Evolutionary conservation across 2,329 filamentous ascomycete genomes (phyloP), one percentile per base, ranked within the genome.

Genomic region (Aspergillus tamarii): DNA sequence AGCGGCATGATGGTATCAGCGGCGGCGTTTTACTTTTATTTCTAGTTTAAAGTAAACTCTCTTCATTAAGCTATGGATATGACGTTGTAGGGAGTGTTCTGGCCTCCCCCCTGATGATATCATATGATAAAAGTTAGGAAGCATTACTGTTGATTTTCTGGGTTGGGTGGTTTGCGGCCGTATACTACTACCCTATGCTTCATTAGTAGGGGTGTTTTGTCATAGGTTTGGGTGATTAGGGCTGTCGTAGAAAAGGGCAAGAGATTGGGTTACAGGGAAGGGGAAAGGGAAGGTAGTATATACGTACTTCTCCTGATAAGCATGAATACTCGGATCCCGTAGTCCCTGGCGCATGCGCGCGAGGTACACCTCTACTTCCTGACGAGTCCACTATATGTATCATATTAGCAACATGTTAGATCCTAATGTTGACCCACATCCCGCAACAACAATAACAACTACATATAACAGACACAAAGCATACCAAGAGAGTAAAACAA

Each of bases 331-430:
- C 10, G n/a, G 7, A 23, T 54, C 52, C 2, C 32, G 19, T 12
- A 54, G 32, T 36, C 32, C 52, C 30, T 36, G 16, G 4, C 52
- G 16, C 52, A 54, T 54, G 2, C 30, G 52, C 19, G 52, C 52
- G 10, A 54, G 26, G 32, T 54, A 54, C 8, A 54, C 5, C n/a
- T 54, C 52, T 14, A 54, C 52, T 36, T 62, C 63, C 2, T 46
- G 46, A 8, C 60, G 63, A 8, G 52, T 54, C 63, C 63, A 65
- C 63, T 65, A n/a, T 30, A 43, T 19, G 16, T 14, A 16, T 16
- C 14, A 36, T 36, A n/a, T 41, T 19, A 41, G 34, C 34, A 36
- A 16, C 34, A 36, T 12, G 5, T 34, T 34, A 34, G 32, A 34
- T 34, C 11, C 32, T 10, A 34, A 26, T 26, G 26, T 26, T 26